Base-by-base conservation (phyloP, 768 basidiomycete species). In the Butyriboletus loyo region DNA sequence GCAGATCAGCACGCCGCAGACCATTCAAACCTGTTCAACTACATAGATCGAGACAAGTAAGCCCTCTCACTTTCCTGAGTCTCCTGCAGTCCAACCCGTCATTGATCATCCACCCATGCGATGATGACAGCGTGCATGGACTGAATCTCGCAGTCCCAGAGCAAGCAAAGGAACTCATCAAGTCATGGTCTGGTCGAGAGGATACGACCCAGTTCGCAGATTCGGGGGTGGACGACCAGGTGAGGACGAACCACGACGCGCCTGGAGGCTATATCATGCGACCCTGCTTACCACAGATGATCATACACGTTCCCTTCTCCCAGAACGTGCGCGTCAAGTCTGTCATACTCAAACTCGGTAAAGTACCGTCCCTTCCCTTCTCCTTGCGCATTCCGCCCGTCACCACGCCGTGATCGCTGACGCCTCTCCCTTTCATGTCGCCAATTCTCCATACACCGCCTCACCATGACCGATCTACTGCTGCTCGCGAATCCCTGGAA, bases 171-270 rank as follows among this genome's bases (percentile, higher is more conserved):
- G 79, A 73, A 14, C 68, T 91, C 34, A 86, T 93, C 55, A 93
- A 93, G 68, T 82, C 86, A 3, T 93, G 91, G 91, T 79, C 85
- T 50, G 76, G 87, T 59, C 74, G 90, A 40, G 87, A 92, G 22
- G 82, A 86, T 45, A 84, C 79, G 11, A 70, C 69, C 4, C 77
- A 74, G 56, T 92, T 73, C 54, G 84, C 82, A 14, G 86, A 92
- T 19, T 92, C 90, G 0, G 85, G 83, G 30, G 90, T 92, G 14
- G 91, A 93, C 58, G 90, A 93, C 63, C 89, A 93, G 80, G 90
- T 88, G 54, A 44, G 74, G 53, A 30, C 24, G 40, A 54, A 37
- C 52, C 25, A 50, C 38, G 36, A 38, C n/a, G 49, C 35, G 14
- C 49, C 42, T 15, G 21, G 15, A 34, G n/a, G 37, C 48, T 42